Evolutionary conservation across 208 protist species (phyloP).

Genomic region (Wallacemonas sp.): DNA sequence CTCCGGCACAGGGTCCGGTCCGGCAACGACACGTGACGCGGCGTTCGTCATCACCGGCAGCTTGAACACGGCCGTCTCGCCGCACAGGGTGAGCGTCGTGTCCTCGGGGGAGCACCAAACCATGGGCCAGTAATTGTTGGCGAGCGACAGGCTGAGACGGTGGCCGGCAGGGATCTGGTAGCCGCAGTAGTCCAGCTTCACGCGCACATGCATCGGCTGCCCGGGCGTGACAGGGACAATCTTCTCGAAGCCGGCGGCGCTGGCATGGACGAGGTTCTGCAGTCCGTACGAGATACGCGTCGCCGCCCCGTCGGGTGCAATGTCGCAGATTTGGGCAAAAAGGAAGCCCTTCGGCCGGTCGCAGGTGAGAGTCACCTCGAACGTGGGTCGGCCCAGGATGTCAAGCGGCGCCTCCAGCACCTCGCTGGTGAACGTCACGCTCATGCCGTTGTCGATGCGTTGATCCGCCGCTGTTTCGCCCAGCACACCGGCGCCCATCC

Average conservation of each 20-base stretch:
- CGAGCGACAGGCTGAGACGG: constrained; percentile 38
- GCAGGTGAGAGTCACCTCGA: constrained; percentile 38
- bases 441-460: constrained; percentile 65
- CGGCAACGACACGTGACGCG: not conserved
- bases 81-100: constrained; percentile 39
- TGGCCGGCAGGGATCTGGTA: constrained; percentile 51
- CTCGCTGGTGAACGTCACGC: constrained; percentile 42
- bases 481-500: constrained; percentile 57
- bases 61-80: constrained; percentile 20
- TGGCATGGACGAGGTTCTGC: constrained; percentile 48
- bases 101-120: constrained; percentile 55
- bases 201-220: constrained; percentile 18
- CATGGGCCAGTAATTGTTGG: constrained; percentile 73
- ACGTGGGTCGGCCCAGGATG: constrained; percentile 46
- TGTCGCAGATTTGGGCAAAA: constrained; percentile 59
- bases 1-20: constrained; percentile 37
- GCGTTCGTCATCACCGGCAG: constrained; percentile 24
- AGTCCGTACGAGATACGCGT: constrained; percentile 59
- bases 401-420: constrained; percentile 27
- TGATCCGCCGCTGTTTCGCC: constrained; percentile 60
- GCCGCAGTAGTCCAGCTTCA: constrained; percentile 63
- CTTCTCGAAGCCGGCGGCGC: constrained; percentile 18
- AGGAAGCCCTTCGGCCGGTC: constrained; percentile 58
- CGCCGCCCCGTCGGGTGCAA: constrained; percentile 49
- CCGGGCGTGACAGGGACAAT: constrained; percentile 27